Evolutionary conservation across 169 alveolate species (phyloP).

Genomic region (Condylostoma magnum): DNA sequence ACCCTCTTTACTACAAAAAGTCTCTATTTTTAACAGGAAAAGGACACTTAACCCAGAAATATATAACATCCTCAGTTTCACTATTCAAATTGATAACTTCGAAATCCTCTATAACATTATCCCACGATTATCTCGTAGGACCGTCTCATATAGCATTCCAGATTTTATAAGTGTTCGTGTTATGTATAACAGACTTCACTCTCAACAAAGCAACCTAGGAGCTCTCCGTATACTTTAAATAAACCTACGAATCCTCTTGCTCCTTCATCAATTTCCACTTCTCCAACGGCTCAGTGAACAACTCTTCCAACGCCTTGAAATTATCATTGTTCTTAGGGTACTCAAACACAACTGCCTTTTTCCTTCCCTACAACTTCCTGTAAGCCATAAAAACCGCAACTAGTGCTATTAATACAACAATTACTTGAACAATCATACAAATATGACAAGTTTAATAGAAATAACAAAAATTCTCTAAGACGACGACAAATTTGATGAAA

Average conservation of each 20-base stretch:
- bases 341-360: no score
- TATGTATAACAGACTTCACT: neutral
- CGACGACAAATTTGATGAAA: slow-evolving; percentile 28
- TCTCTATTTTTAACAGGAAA: neutral
- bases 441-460: no score
- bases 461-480: slow-evolving; percentile 31
- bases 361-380: no score
- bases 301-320: no score
- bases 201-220: neutral
- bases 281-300: no score
- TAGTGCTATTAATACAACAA: no score
- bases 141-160: neutral
- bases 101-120: slow-evolving; percentile 4
- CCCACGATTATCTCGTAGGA: neutral
- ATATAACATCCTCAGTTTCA: neutral
- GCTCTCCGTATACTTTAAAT: neutral
- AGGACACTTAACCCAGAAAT: neutral
- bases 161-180: neutral
- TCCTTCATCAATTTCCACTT: no score
- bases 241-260: no score
- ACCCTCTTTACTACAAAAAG: neutral
- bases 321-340: no score
- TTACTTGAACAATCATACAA: no score
- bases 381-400: no score
- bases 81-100: neutral